Percentiles rank a stretch among this genome's conserved stretches.
Evolutionary conservation across 2,329 filamentous ascomycete genomes (phyloP).

Genomic region (Epicoccum nigrum): DNA sequence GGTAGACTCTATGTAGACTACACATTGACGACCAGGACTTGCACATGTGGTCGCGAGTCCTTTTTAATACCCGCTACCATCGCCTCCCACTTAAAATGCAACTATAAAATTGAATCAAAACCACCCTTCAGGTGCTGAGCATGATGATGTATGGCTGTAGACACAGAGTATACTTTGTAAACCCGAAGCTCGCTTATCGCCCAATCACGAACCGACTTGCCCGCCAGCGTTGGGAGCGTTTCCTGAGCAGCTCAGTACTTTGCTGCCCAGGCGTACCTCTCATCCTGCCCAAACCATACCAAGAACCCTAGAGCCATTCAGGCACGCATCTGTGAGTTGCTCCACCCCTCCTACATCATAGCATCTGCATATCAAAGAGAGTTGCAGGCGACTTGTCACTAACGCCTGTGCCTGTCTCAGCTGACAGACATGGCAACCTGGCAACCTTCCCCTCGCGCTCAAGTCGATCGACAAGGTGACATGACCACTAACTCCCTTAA

Average conservation of each 20-base stretch:
- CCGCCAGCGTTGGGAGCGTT: neutral
- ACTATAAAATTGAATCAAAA: neutral
- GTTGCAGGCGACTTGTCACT: neutral
- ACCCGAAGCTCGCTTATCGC: neutral
- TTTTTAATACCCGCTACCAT: neutral
- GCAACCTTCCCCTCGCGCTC: neutral
- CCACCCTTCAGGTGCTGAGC: no score
- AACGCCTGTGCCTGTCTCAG: neutral
- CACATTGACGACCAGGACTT: no score
- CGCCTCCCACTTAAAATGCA: neutral
- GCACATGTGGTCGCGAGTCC: neutral
- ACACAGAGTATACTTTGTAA: neutral
- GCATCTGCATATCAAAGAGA: no score
- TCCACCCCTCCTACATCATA: constrained; percentile 4
- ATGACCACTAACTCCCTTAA: constrained; percentile 2
- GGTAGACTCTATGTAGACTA: no score
- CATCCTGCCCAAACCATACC: constrained; percentile 14
- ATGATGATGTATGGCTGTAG: neutral
- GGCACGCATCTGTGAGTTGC: constrained; percentile 13
- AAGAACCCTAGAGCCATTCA: constrained; percentile 10
- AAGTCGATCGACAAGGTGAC: no score
- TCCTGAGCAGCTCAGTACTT: constrained; percentile 13
- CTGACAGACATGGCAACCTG: neutral
- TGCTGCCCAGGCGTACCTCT: constrained; percentile 18
- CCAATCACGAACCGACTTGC: neutral